phyloP scores from a whole-genome alignment of 345 rosid species.

The Eucalyptus marginata region DNA sequence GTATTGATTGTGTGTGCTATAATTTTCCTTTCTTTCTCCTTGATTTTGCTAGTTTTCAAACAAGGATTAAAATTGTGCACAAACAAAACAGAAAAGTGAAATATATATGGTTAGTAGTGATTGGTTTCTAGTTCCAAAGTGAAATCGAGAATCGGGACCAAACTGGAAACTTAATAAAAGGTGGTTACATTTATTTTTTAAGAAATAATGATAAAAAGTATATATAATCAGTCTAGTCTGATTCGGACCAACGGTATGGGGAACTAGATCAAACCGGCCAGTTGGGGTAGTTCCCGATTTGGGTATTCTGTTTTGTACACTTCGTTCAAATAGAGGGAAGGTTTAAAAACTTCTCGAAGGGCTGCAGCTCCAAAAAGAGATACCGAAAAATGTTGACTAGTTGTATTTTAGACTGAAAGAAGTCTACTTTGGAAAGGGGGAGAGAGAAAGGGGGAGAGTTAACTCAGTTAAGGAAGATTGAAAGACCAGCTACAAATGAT shows the following conservation, averaged over 20 bases:
- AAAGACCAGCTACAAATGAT: neutral
- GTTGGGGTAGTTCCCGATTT: too few species aligned
- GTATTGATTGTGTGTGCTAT: neutral
- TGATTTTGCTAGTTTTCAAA: neutral
- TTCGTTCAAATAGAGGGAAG: neutral
- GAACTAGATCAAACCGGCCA: accelerated
- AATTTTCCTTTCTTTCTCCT: neutral
- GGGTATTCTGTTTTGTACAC: too few species aligned
- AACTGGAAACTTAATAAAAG: too few species aligned
- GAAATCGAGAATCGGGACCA: too few species aligned
- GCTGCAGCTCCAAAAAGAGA: neutral
- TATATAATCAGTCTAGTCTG: too few species aligned
- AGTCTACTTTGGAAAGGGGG: neutral
- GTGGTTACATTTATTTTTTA: too few species aligned
- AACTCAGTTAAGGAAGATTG: neutral
- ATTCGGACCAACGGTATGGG: accelerated
- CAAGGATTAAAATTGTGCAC: neutral
- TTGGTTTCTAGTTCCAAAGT: too few species aligned
- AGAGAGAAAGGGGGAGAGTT: neutral
- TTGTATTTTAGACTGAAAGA: neutral
- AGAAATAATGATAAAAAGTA: too few species aligned
- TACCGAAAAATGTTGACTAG: neutral
- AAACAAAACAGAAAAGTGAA: neutral
- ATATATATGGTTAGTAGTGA: neutral
- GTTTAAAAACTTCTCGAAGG: neutral